Conservation (phyloP, 2,329 filamentous ascomycete genomes). For the Cryphonectria carpinicola region DNA sequence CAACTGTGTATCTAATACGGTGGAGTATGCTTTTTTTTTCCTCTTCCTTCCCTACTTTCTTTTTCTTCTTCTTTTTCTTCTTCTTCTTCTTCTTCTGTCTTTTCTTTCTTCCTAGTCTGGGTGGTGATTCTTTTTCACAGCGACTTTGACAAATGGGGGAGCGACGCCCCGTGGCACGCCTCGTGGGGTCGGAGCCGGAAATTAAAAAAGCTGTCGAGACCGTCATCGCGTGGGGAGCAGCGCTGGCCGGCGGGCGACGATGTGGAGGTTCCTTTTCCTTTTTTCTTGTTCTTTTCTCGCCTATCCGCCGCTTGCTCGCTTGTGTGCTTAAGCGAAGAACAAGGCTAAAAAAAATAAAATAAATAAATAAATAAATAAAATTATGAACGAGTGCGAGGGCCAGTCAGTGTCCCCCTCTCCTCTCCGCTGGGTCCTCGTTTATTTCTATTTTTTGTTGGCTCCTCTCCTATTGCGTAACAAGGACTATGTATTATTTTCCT, state of each 20-base stretch:
- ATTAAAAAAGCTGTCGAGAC: background rate
- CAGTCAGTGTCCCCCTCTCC: background rate
- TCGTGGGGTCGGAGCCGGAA: background rate
- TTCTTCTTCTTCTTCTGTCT: background rate
- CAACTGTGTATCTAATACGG: background rate
- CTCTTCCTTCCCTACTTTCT: no score
- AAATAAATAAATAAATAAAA: no score
- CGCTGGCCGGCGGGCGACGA: background rate
- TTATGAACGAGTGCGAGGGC: background rate
- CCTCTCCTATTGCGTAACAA: background rate
- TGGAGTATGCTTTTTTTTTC: background rate
- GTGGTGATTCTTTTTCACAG: background rate
- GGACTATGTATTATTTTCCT: background rate
- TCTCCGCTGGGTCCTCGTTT: background rate
- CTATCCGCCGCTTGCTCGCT: background rate
- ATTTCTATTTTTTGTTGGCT: background rate
- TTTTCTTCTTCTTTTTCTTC: background rate
- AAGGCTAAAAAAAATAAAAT: background rate
- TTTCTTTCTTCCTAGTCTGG: background rate
- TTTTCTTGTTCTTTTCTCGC: background rate
- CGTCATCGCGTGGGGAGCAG: background rate
- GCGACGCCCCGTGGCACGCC: background rate
- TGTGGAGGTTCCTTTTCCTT: background rate
- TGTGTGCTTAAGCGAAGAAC: slow-evolving; percentile 2
- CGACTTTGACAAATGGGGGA: background rate